Evolutionary conservation across 2,329 filamentous ascomycete species (phyloP).

Genomic region (Rhexocercosporidium sp.): DNA sequence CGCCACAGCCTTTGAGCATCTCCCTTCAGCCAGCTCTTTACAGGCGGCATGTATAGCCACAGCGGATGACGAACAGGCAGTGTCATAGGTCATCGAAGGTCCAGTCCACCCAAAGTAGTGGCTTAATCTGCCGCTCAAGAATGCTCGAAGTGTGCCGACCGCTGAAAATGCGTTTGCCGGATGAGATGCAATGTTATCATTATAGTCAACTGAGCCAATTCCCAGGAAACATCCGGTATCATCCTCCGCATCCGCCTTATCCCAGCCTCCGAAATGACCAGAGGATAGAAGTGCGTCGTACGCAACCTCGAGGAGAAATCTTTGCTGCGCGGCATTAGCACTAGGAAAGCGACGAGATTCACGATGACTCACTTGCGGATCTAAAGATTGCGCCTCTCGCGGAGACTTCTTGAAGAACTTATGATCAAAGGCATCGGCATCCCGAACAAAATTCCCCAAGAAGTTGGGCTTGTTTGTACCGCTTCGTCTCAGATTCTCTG

Average conservation of each 20-base stretch:
- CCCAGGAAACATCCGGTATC: slow-evolving; percentile 4
- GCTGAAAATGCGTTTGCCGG: slow-evolving; percentile 29
- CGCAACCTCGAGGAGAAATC: background rate
- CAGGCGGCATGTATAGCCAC: slow-evolving; percentile 8
- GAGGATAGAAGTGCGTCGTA: background rate
- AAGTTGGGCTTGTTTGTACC: background rate
- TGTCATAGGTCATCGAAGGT: slow-evolving; percentile 8
- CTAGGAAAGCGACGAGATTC: background rate
- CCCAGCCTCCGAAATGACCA: background rate
- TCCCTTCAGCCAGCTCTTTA: background rate
- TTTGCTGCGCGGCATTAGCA: background rate
- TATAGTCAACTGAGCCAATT: slow-evolving; percentile 23
- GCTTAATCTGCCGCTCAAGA: slow-evolving; percentile 42
- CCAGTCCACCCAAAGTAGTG: slow-evolving; percentile 14
- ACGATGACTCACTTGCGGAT: slow-evolving; percentile 59
- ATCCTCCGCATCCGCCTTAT: background rate
- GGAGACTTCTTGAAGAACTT: background rate
- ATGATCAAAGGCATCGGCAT: background rate
- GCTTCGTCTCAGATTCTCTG: background rate
- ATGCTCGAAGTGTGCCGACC: slow-evolving; percentile 29
- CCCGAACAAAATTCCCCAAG: background rate
- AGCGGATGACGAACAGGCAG: slow-evolving; percentile 12
- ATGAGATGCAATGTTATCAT: slow-evolving; percentile 28
- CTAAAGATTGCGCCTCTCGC: slow-evolving; percentile 74
- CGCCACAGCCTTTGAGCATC: slow-evolving; percentile 43